Percentiles rank a stretch among this genome's conserved stretches.
Evolutionary conservation across 441 rosid species (phyloP).

Genomic region (Bocquillonia castaneifolia): DNA sequence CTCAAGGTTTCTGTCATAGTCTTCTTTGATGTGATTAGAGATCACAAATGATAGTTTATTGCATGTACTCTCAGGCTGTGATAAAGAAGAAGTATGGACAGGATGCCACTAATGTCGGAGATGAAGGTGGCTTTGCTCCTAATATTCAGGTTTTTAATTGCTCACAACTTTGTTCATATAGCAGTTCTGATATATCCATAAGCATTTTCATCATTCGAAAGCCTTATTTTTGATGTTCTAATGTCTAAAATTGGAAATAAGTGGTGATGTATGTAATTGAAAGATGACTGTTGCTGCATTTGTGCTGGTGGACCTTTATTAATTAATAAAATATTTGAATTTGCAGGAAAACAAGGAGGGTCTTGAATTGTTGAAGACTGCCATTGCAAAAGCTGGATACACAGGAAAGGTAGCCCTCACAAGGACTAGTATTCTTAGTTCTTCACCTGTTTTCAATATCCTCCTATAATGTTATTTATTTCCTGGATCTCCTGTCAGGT

Average conservation of each 20-base stretch:
- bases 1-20: slow-evolving; percentile 45
- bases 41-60: not conserved
- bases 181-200: not conserved
- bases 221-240: not conserved
- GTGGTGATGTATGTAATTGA: not conserved
- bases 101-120: slow-evolving; percentile 95
- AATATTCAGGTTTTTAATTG: slow-evolving; percentile 62
- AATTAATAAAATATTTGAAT: not conserved
- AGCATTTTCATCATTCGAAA: not conserved
- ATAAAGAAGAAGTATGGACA: slow-evolving; percentile 97
- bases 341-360: slow-evolving; percentile 92
- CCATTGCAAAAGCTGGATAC: slow-evolving; percentile 89
- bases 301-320: not conserved
- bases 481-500: slow-evolving; percentile 37
- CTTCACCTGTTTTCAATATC: not conserved
- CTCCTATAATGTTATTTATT: not conserved
- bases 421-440: not conserved
- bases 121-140: slow-evolving; percentile 97
- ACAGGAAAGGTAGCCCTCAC: slow-evolving; percentile 56
- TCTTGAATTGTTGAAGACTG: slow-evolving; percentile 80
- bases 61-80: slow-evolving; percentile 46
- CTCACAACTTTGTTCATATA: not conserved
- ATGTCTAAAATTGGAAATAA: not conserved
- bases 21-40: not conserved
- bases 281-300: not conserved